Evolutionary conservation across 2,329 filamentous ascomycete species (phyloP).

Genomic region (Cadophora sp.): DNA sequence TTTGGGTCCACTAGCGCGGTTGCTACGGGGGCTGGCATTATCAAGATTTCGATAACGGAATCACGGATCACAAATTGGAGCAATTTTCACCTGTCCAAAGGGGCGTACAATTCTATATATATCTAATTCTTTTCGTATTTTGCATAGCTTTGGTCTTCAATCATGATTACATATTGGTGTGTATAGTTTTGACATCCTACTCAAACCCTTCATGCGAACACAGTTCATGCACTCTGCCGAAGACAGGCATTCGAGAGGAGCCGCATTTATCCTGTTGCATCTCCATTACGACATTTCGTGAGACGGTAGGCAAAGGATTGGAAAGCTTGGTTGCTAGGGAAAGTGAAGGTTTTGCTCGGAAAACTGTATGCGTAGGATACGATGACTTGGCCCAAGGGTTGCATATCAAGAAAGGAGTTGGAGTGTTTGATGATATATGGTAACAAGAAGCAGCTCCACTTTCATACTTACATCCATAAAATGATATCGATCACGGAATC

Average conservation of each 20-base stretch:
- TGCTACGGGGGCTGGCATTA: constrained; percentile 6
- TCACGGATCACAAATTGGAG: background rate
- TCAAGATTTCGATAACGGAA: constrained; percentile 5
- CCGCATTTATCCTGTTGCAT: background rate
- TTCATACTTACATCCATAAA: no score
- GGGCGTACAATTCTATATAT: background rate
- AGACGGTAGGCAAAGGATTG: background rate
- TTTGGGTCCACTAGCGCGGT: constrained; percentile 9
- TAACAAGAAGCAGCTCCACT: no score
- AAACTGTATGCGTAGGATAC: no score
- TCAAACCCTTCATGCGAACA: background rate
- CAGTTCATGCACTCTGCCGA: background rate
- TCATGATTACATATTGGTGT: background rate
- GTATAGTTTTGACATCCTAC: background rate
- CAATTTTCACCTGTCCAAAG: background rate
- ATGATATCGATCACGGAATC: no score
- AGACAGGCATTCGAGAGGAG: background rate
- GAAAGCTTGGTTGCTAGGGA: no score
- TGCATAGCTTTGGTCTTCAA: no score
- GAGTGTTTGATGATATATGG: no score
- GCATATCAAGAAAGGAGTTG: no score
- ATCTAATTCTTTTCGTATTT: background rate
- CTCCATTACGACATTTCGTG: background rate
- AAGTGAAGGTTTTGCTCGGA: no score
- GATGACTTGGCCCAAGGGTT: no score